Evolutionary conservation across 805 yeast genomes (phyloP).

Genomic region (Grigorovia humatica): DNA sequence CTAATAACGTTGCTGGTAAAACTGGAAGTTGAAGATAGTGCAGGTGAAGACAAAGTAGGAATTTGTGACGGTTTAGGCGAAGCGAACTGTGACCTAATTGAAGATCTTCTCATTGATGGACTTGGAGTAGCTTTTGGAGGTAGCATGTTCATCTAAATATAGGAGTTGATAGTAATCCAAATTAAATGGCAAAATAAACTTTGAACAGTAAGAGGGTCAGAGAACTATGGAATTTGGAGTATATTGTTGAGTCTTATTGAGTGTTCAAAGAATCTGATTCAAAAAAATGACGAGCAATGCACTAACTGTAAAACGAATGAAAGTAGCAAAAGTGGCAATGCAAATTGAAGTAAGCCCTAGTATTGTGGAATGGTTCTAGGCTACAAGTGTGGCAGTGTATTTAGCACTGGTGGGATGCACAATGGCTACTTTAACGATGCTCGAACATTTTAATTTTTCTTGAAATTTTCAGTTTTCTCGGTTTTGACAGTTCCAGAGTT

Average conservation of each 20-base stretch:
- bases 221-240: background rate
- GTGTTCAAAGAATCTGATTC: too few relatives aligned
- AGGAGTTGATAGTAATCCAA: too few relatives aligned
- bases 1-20: background rate
- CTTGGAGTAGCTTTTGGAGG: conserved; percentile 2
- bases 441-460: background rate
- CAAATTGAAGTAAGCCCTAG: too few relatives aligned
- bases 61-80: background rate
- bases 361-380: too few relatives aligned
- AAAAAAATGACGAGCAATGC: too few relatives aligned
- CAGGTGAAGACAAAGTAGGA: background rate
- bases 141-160: background rate
- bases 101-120: conserved; percentile 3
- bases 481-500: background rate
- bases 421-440: too few relatives aligned
- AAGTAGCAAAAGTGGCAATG: too few relatives aligned
- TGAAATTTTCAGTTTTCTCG: background rate
- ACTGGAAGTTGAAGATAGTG: background rate
- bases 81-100: background rate
- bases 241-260: too few relatives aligned
- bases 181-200: background rate
- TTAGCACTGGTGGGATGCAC: too few relatives aligned
- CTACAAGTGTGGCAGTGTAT: too few relatives aligned
- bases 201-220: background rate
- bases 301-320: too few relatives aligned